These are phyloP conservation scores for Gymnopilus dilepis DNA, from an alignment of 768 basidiomycete genomes.

Conservation along the genomic window DNA sequence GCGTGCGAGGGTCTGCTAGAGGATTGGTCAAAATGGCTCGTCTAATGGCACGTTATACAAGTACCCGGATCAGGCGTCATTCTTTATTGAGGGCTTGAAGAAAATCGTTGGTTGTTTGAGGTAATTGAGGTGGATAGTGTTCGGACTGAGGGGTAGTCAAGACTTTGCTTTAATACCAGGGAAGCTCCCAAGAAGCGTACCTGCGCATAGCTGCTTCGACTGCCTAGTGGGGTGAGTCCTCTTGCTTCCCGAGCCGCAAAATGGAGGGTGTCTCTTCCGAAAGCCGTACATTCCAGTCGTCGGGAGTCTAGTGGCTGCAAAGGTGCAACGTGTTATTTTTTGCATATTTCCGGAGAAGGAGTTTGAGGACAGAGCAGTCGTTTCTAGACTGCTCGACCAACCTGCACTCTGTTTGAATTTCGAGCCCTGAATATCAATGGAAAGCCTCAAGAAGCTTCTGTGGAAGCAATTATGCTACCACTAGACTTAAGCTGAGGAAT, in stretches of 20 bases:
- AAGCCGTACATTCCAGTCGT: neutral
- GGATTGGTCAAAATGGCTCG: neutral
- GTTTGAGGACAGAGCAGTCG: no score
- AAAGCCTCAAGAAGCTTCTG: no score
- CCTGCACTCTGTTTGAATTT: no score
- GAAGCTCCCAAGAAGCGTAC: neutral
- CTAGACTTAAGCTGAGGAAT: no score
- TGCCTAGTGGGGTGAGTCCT: neutral
- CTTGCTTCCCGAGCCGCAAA: constrained; percentile 3
- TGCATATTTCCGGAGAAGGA: no score
- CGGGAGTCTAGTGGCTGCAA: no score
- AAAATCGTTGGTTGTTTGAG: neutral
- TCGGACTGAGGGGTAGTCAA: neutral
- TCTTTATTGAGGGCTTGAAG: neutral
- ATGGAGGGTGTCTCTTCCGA: neutral
- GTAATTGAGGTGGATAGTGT: neutral
- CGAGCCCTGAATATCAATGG: no score
- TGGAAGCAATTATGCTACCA: no score
- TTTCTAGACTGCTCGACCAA: no score
- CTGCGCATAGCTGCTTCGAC: neutral
- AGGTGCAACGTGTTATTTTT: no score
- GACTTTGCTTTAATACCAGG: neutral
- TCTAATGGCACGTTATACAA: neutral
- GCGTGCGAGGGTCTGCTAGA: neutral
- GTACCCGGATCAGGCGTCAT: neutral